These are phyloP conservation scores for Trichoderma gamsii DNA, from an alignment of 495 filamentous ascomycete genomes.

Conservation along the genomic window DNA sequence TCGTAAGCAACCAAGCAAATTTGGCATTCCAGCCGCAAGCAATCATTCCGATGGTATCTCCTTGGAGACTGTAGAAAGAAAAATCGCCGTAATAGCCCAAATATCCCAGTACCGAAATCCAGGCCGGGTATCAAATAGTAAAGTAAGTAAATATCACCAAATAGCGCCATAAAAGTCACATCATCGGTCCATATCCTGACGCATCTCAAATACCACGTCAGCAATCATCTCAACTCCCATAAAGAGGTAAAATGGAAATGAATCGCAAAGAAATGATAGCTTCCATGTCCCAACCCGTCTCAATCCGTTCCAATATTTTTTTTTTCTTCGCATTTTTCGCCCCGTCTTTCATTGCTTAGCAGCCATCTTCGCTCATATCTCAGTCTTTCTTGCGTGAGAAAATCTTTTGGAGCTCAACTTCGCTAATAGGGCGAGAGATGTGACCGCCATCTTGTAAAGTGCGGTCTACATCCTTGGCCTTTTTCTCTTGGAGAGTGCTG, in stretches of 20 bases:
- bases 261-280: too few species aligned
- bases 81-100: not conserved
- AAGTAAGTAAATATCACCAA: not conserved
- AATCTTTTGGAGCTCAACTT: not conserved
- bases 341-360: not conserved
- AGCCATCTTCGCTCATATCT: not conserved
- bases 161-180: not conserved
- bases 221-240: not conserved
- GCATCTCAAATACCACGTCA: not conserved
- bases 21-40: not conserved
- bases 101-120: not conserved
- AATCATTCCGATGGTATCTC: not conserved
- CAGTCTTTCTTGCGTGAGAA: not conserved
- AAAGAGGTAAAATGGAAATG: too few species aligned
- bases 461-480: slow-evolving; percentile 6
- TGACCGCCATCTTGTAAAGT: slow-evolving; percentile 13
- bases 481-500: slow-evolving; percentile 24
- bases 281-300: not conserved
- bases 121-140: not conserved
- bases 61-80: not conserved
- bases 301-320: not conserved
- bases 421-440: not conserved
- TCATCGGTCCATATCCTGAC: not conserved
- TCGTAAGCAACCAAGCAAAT: not conserved
- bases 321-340: not conserved